Base-by-base conservation (phyloP, 345 rosid species). In the Eucalyptus tenuipes region DNA sequence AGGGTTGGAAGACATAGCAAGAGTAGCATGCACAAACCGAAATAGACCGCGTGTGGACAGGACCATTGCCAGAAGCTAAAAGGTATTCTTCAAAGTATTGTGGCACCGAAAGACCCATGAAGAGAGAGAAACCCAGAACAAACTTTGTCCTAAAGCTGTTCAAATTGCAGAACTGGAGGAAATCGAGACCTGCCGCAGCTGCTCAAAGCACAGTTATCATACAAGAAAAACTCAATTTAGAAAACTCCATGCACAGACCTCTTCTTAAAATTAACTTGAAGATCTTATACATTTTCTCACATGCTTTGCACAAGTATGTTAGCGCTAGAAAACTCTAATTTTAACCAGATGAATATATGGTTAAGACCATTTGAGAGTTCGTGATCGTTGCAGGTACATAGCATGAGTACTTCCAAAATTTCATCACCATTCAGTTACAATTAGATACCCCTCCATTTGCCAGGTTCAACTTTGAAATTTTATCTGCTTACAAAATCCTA, bases 61-160 rank as follows among this genome's bases (percentile, higher is more conserved):
- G 98, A 64, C 97, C 97, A 87, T 87, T 92, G 17, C 98, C 98
- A 16, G 98, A 92, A 40, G 90, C 12, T 16, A 95, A 88, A 20
- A 94, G 88, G 88, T 95, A 94, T 79, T 91, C 94, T 44, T 93
- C 95, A 92, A 97, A 96, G 95, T 97, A 97, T 31, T 95, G 96
- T 4, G 98, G 94, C 59, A 96, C 94, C 5, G 99, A 96, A 55
- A 96, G 98, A 88, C 98, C 98, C 88, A 96, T 90, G 92, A 96
- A 96, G 90, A 97, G 94, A 87, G 99, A 92, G 86, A 95, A 95
- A 33, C 98, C 98, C 7, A 98, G 88, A 55, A 98, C 93, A 90
- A 98, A 96, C 93, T 94, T 98, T 16, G 97, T 87, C 91, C 99
- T 93, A 93, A 95, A 95, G 93, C 98, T 95, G 91, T 97, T 97